These are phyloP conservation scores for Candida corydali DNA, from an alignment of 805 yeast species.

Conservation along the genomic window DNA sequence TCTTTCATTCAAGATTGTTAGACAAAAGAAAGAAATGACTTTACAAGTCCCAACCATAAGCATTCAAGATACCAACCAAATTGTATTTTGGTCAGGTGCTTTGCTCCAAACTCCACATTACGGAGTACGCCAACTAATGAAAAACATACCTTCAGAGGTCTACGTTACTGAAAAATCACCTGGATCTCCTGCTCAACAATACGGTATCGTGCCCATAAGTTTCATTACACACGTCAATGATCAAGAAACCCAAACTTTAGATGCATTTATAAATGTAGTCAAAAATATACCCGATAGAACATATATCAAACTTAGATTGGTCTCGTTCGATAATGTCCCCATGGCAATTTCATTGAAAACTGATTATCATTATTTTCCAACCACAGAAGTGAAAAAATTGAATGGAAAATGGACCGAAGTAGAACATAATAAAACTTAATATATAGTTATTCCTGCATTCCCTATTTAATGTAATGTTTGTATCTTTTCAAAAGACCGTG, in stretches of 20 bases:
- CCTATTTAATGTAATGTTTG: constrained; percentile 3
- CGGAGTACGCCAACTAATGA: constrained; percentile 82
- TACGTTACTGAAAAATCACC: constrained; percentile 70
- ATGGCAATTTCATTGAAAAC: constrained; percentile 82
- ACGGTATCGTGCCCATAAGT: constrained; percentile 71
- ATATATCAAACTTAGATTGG: constrained; percentile 75
- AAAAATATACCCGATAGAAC: constrained; percentile 70
- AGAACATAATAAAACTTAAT: constrained; percentile 34
- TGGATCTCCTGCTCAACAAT: constrained; percentile 86
- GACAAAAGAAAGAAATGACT: constrained; percentile 63
- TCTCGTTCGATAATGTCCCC: constrained; percentile 83
- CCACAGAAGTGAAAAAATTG: constrained; percentile 55
- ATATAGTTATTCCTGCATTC: too few species aligned
- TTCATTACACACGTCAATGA: constrained; percentile 91
- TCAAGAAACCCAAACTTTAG: constrained; percentile 62
- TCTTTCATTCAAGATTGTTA: constrained; percentile 59
- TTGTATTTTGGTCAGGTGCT: constrained; percentile 82
- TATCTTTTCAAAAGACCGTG: constrained; percentile 55
- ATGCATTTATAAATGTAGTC: constrained; percentile 63
- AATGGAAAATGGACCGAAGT: constrained; percentile 44
- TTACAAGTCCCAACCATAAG: constrained; percentile 62
- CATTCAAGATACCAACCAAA: constrained; percentile 58
- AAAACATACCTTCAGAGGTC: constrained; percentile 74
- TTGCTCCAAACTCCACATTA: constrained; percentile 86
- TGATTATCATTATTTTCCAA: constrained; percentile 84